Base-by-base conservation (phyloP, 2,329 filamentous ascomycete genomes). In the Trichoderma guizhouense region DNA sequence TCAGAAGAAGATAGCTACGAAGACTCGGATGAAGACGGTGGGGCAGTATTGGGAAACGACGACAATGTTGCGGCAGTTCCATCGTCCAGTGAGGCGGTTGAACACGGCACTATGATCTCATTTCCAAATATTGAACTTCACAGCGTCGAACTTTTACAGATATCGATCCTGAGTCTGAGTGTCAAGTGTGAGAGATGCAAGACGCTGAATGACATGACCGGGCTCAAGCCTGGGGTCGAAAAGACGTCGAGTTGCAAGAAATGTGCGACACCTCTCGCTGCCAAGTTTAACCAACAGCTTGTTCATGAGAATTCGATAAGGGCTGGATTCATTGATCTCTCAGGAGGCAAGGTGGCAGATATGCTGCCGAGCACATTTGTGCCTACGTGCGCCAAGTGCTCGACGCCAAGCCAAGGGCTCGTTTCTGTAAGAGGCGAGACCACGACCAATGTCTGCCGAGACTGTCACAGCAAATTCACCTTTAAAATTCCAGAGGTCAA, bases 141-240 rank as follows among this genome's bases (percentile, higher is more conserved):
- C 78, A 89, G 91, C 47, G 91, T 96, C 73, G 93, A 96, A 77
- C 82, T 96, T 2, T 84, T 97, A 9, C 90, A 95, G 75, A 81
- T 95, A 1, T 84, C 86, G 0, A 85, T 88, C 28, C 83, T 96
- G 36, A 90, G 88, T 72, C 84, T 96, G 74, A 91, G 88, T 3
- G 85, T 94, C 74, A 95, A 94, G 79, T 97, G 93, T 79, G 89
- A 91, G 67, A 88, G 93, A 47, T 97, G 93, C 85, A 94, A 91
- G 79, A 91, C 92, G 5, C 79, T 85, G 14, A 89, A 90, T 76
- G 93, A 96, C 73, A 82, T 95, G 53, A 88, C 88, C 8, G 89
- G 89, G 28, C 83, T 95, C 9, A 89, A 87, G 71, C 86, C 90
- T 58, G 86, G 85, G 12, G 74, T 79, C 1, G 83, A 86, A 73